These are phyloP conservation scores for Magnolia changhungtana DNA, from an alignment of 164 flowering plant species.

Conservation along the genomic window DNA sequence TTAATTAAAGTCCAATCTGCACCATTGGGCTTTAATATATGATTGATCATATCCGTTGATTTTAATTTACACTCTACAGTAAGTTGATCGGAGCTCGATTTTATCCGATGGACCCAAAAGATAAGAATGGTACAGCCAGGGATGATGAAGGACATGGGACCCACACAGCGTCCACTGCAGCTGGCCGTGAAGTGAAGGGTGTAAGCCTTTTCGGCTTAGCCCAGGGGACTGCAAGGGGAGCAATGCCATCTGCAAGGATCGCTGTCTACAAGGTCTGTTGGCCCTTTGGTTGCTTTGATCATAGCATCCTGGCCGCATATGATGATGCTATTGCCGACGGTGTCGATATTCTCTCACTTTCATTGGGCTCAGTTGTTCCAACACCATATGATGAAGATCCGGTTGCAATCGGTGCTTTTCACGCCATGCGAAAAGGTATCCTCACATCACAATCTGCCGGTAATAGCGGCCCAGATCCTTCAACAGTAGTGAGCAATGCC, in stretches of 20 bases:
- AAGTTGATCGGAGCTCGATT: slow-evolving; percentile 46
- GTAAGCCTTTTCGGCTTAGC: slow-evolving; percentile 68
- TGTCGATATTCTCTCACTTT: slow-evolving; percentile 70
- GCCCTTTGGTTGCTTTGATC: slow-evolving; percentile 56
- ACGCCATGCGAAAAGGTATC: slow-evolving; percentile 68
- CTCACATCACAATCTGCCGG: slow-evolving; percentile 67
- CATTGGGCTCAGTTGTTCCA: slow-evolving; percentile 38
- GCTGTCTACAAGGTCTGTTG: slow-evolving; percentile 85
- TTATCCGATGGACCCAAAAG: not conserved
- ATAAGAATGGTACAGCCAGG: not conserved
- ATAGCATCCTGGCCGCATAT: slow-evolving; percentile 67
- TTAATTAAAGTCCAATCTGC: not conserved
- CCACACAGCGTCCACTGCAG: slow-evolving; percentile 75
- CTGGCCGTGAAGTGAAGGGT: slow-evolving; percentile 39
- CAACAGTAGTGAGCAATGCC: slow-evolving; percentile 42
- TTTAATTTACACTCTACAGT: slow-evolving; percentile 13
- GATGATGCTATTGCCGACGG: slow-evolving; percentile 79
- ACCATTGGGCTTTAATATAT: not conserved
- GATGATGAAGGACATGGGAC: slow-evolving; percentile 74
- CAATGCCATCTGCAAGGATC: slow-evolving; percentile 62
- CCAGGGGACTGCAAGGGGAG: slow-evolving; percentile 74
- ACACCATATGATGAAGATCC: slow-evolving; percentile 32
- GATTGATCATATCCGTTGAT: not conserved
- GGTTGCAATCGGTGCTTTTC: slow-evolving; percentile 62
- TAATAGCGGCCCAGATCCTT: slow-evolving; percentile 50